Percentiles rank a stretch among this genome's conserved stretches.
phyloP scores from a whole-genome alignment of 495 filamentous ascomycete species.

The Xylaria scruposa region DNA sequence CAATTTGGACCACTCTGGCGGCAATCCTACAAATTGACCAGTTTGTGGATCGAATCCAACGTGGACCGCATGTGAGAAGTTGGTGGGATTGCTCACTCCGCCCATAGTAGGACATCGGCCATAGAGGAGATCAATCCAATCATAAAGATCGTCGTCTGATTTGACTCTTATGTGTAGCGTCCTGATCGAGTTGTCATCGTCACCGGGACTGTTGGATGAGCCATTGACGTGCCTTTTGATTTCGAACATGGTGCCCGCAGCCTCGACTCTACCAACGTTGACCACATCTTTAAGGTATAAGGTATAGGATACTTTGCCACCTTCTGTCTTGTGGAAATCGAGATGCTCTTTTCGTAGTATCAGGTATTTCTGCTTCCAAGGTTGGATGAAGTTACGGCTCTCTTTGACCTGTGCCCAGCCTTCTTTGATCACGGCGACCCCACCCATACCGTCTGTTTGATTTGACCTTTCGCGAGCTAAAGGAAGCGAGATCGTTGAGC shows the following conservation, averaged over 20 bases:
- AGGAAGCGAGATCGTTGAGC: slow-evolving; percentile 71
- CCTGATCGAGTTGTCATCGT: slow-evolving; percentile 77
- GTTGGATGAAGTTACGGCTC: slow-evolving; percentile 78
- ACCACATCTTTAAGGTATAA: slow-evolving; percentile 85
- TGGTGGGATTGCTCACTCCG: slow-evolving; percentile 96
- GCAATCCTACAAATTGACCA: slow-evolving; percentile 90
- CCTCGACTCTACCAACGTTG: slow-evolving; percentile 83
- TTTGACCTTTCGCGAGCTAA: slow-evolving; percentile 67
- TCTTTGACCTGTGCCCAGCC: slow-evolving; percentile 87
- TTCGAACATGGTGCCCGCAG: slow-evolving; percentile 87
- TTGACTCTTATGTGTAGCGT: slow-evolving; percentile 89
- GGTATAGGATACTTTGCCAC: slow-evolving; percentile 78
- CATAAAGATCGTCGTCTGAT: slow-evolving; percentile 92
- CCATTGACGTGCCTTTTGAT: slow-evolving; percentile 76
- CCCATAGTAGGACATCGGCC: slow-evolving; percentile 96
- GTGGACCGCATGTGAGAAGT: slow-evolving; percentile 95
- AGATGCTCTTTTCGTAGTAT: slow-evolving; percentile 87
- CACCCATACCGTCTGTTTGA: slow-evolving; percentile 65
- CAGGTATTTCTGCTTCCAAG: slow-evolving; percentile 87
- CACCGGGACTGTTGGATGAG: slow-evolving; percentile 63
- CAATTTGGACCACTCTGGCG: slow-evolving; percentile 94
- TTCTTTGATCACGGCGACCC: slow-evolving; percentile 82
- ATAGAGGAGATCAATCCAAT: slow-evolving; percentile 98
- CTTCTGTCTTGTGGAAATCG: slow-evolving; percentile 90
- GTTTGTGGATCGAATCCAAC: slow-evolving; percentile 95